These are phyloP conservation scores for Achaetomium macrosporum DNA, from an alignment of 2,329 filamentous ascomycete species.

Conservation along the genomic window DNA sequence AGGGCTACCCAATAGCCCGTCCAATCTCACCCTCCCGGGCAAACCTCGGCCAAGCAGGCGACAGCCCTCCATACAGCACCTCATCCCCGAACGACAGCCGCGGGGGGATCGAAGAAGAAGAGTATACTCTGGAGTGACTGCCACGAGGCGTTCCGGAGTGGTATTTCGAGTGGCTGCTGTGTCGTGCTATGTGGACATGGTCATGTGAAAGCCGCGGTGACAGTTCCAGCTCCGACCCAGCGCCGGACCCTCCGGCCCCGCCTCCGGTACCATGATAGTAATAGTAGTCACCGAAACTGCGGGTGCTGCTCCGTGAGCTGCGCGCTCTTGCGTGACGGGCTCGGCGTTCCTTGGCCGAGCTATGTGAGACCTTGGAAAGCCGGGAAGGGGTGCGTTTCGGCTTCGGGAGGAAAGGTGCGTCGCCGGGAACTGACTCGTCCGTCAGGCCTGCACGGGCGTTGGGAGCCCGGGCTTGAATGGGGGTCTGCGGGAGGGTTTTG, in stretches of 20 bases:
- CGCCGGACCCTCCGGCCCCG: conserved; percentile 7
- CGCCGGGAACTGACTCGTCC: conserved; percentile 55
- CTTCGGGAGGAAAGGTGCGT: conserved; percentile 50
- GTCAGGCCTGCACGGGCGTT: conserved; percentile 59
- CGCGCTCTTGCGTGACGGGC: conserved; percentile 38
- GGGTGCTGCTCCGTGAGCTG: conserved; percentile 42
- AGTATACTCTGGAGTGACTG: conserved; percentile 38
- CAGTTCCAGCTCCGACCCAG: conserved; percentile 31
- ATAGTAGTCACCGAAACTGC: conserved; percentile 35
- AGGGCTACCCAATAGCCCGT: conserved; percentile 44
- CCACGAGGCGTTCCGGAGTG: not conserved
- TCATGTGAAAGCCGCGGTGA: conserved; percentile 34
- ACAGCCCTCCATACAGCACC: conserved; percentile 39
- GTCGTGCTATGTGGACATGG: conserved; percentile 16
- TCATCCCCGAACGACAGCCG: conserved; percentile 44
- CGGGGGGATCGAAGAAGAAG: conserved; percentile 39
- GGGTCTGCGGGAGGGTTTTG: conserved; percentile 38
- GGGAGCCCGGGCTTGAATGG: conserved; percentile 53
- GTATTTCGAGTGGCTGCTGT: conserved; percentile 3
- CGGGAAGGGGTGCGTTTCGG: conserved; percentile 49
- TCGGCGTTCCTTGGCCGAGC: conserved; percentile 31
- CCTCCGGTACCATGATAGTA: not conserved
- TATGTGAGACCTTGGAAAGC: conserved; percentile 44
- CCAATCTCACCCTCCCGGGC: conserved; percentile 44
- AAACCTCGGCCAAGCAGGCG: conserved; percentile 41